phyloP scores from a whole-genome alignment of 805 yeast genomes.

The Yamadazyma ubonensis region DNA sequence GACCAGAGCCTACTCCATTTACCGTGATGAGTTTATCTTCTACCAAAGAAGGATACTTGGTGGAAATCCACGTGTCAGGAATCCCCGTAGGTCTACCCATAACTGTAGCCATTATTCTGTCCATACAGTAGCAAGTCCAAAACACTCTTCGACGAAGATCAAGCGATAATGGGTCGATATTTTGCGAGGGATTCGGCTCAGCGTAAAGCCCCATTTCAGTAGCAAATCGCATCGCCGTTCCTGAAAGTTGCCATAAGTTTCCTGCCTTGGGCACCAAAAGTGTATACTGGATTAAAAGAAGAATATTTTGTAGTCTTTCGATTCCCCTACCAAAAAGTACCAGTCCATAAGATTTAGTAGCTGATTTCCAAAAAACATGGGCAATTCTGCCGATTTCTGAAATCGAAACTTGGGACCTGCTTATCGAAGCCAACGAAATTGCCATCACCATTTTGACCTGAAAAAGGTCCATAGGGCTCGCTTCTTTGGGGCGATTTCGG shows the following conservation, averaged over 20 bases:
- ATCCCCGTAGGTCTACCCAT: constrained; percentile 16
- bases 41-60: constrained; percentile 13
- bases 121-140: constrained; percentile 17
- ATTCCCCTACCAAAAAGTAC: constrained; percentile 12
- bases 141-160: constrained; percentile 14
- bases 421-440: constrained; percentile 13
- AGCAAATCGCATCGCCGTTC: constrained; percentile 16
- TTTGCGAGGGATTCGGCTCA: constrained; percentile 14
- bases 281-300: constrained; percentile 14
- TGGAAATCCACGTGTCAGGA: constrained; percentile 15
- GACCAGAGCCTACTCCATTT: constrained; percentile 11
- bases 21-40: constrained; percentile 14
- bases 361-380: constrained; percentile 16
- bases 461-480: constrained; percentile 10
- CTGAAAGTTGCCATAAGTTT: constrained; percentile 17
- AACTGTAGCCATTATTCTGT: constrained; percentile 13
- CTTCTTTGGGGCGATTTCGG: constrained; percentile 9
- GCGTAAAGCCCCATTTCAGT: constrained; percentile 16
- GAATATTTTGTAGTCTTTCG: constrained; percentile 13
- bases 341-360: constrained; percentile 7
- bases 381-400: constrained; percentile 16
- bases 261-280: constrained; percentile 17
- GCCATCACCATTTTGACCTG: constrained; percentile 16
- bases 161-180: constrained; percentile 12
- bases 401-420: constrained; percentile 13